These are phyloP conservation scores for Colletotrichum brevisporum DNA, from an alignment of 2,329 filamentous ascomycete species.

Conservation along the genomic window DNA sequence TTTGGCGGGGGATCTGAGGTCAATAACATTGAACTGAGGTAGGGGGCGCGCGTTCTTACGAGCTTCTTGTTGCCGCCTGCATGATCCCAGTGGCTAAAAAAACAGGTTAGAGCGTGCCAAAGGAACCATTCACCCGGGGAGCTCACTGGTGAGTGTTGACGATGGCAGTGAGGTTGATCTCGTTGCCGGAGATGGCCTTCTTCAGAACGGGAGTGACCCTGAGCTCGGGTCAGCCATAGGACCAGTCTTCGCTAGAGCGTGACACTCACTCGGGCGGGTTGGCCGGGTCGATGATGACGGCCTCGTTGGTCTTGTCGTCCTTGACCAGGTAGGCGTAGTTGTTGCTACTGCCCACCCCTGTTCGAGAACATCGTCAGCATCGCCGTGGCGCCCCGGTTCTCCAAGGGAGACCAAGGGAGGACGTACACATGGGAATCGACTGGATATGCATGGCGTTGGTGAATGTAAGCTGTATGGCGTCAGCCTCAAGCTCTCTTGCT, in stretches of 20 bases:
- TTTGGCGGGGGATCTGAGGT: neutral
- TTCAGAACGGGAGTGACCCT: conserved; percentile 78
- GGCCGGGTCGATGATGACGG: conserved; percentile 84
- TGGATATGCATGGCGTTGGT: conserved; percentile 83
- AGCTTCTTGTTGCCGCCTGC: conserved; percentile 91
- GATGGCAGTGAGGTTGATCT: conserved; percentile 88
- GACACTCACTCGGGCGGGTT: conserved; percentile 79
- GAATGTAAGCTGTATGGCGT: conserved; percentile 49
- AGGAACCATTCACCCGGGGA: neutral
- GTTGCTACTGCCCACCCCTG: conserved; percentile 83
- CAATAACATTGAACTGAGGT: neutral
- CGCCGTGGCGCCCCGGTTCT: neutral
- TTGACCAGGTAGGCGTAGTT: conserved; percentile 90
- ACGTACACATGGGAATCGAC: conserved; percentile 90
- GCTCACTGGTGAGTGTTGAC: conserved; percentile 97
- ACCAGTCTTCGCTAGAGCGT: neutral
- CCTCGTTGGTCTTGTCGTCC: conserved; percentile 83
- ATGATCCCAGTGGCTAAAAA: conserved; percentile 88
- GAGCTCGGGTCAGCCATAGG: neutral
- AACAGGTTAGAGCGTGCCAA: neutral
- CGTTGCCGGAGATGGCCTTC: conserved; percentile 77
- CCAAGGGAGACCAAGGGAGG: conserved; percentile 1
- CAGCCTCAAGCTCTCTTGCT: neutral
- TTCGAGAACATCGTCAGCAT: neutral
- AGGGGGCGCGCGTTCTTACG: conserved; percentile 59